Evolutionary conservation across 441 rosid species (phyloP), one percentile per base, ranked within the genome.

Genomic region (Arabidopsis hybrid): DNA sequence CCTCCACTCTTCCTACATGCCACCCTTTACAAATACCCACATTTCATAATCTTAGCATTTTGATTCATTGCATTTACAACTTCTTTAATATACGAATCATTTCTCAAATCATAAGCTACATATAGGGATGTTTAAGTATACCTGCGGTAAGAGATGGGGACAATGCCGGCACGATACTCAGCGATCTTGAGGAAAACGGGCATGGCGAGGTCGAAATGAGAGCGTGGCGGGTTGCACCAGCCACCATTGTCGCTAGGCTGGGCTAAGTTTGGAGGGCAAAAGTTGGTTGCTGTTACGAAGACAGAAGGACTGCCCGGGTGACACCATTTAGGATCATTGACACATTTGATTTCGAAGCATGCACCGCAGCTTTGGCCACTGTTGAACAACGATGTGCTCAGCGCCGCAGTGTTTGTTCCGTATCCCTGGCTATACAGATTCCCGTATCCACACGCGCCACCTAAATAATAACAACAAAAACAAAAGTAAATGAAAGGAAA

Each of bases 221-320:
- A 75, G 8, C 92, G 88, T 55, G 98, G 98, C 39, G 98, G 98
- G 73, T 92, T 92, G 76, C 96, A 92, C 96, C 97, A 92, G 4
- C 97, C 97, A 7, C 97, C 96, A 69, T 89, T 80, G 81, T 92
- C 93, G 32, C 75, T 89, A 5, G 96, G 82, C 7, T 59, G 84
- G 32, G 91, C 98, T 7, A 60, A 87, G 62, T 91, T 92, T 0
- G 98, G 98, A 2, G 98, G 96, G 77, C 96, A 92, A 47, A 89
- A 92, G 72, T 92, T 92, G 51, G 96, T 92, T 17, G 98, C 96
- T 0, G 96, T 92, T 43, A 92, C 43, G 16, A 90, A 66, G 72
- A 92, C 91, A 0, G 97, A 93, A 18, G 98, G 97, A 71, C 83
- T 85, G 0, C 97, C 97, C 2, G 93, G 18, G 46, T 88, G 97